Evolutionary conservation across 2,329 filamentous ascomycete species (phyloP).

Genomic region (Lasiodiplodia hormozganensis): DNA sequence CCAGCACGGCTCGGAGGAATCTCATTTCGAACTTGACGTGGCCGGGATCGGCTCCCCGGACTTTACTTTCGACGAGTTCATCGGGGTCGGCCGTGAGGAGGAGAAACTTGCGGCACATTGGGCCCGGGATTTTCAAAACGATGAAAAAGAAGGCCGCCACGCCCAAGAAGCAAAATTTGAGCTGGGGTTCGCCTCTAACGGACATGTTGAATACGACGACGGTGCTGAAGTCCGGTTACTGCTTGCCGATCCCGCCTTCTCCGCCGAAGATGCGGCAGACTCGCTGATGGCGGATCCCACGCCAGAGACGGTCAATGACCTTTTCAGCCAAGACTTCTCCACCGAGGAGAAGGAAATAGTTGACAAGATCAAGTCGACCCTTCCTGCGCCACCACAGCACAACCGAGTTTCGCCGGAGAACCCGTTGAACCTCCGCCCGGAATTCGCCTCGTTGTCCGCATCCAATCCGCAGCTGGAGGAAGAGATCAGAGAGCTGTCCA

Average conservation of each 20-base stretch:
- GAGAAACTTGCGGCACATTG: background rate
- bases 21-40: slow-evolving; percentile 13
- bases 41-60: too few relatives aligned
- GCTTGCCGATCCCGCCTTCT: slow-evolving; percentile 30
- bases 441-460: slow-evolving; percentile 15
- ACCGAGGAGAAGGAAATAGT: slow-evolving; percentile 28
- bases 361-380: slow-evolving; percentile 30
- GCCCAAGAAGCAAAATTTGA: background rate
- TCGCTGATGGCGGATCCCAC: slow-evolving; percentile 15
- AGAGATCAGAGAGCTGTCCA: slow-evolving; percentile 19
- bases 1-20: background rate
- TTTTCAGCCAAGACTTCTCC: slow-evolving; percentile 29
- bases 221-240: slow-evolving; percentile 32
- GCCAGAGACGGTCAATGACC: slow-evolving; percentile 23
- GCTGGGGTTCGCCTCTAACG: background rate
- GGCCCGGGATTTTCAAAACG: background rate
- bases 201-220: slow-evolving; percentile 26
- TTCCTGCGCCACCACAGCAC: slow-evolving; percentile 31
- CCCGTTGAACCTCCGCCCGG: slow-evolving; percentile 32
- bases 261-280: slow-evolving; percentile 2
- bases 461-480: slow-evolving; percentile 18
- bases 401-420: slow-evolving; percentile 27
- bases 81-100: background rate
- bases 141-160: too few relatives aligned
- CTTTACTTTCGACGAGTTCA: background rate